Percentiles rank a stretch among this genome's conserved stretches.
These are phyloP conservation scores for Apiospora koreana DNA, from an alignment of 2,329 filamentous ascomycete genomes.

Conservation along the genomic window DNA sequence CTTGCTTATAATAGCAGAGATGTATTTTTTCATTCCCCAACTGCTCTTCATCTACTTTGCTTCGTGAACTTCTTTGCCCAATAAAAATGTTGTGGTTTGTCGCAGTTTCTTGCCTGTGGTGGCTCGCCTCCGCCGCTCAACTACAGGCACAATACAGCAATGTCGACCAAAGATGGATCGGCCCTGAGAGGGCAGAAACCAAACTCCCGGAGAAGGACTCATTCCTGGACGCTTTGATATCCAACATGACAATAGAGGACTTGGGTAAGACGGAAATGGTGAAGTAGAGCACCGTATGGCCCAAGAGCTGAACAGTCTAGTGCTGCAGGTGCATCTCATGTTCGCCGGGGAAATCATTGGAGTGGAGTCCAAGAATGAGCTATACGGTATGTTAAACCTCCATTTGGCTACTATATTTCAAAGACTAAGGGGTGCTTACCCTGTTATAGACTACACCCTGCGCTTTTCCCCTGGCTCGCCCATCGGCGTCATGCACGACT, in stretches of 20 bases:
- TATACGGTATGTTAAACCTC: too few relatives aligned
- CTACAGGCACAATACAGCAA: background rate
- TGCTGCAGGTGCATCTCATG: constrained; percentile 45
- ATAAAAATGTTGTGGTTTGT: background rate
- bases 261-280: background rate
- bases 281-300: background rate
- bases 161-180: background rate
- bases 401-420: too few relatives aligned
- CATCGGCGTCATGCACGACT: constrained; percentile 44
- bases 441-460: constrained; percentile 37
- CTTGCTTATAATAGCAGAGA: background rate
- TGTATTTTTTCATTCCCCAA: background rate
- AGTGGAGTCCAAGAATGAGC: constrained; percentile 36
- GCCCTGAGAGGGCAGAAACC: background rate
- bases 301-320: constrained; percentile 17
- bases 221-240: background rate
- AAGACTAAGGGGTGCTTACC: too few relatives aligned
- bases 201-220: background rate
- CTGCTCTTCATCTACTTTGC: background rate
- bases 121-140: background rate
- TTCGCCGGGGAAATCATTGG: constrained; percentile 44
- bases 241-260: constrained; percentile 3
- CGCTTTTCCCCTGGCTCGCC: constrained; percentile 37
- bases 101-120: background rate
- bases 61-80: background rate